Base-by-base conservation (phyloP, 2,329 filamentous ascomycete genomes). In the Emydomyces testavorans region DNA sequence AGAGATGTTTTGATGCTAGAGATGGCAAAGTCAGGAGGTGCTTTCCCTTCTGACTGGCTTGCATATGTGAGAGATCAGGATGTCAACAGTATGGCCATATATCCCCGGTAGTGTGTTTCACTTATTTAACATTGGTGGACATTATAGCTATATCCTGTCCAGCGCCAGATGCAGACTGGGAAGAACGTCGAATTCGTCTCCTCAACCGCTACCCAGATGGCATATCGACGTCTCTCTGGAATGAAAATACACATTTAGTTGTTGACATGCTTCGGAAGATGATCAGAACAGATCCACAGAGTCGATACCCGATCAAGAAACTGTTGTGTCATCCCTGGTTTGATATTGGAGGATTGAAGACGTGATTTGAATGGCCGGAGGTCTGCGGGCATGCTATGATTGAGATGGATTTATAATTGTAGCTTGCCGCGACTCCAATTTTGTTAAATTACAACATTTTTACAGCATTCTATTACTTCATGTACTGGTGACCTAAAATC, bases 261-360 rank as follows among this genome's bases (percentile, higher is more conserved):
- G 31, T 44, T 21, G 32, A 38, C 28, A n/a, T 49, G 47, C 13
- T 49, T 23, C 39, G 39, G 10, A 20, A 49, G 13, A 44, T 44
- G 47, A 35, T 49, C 13, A 37, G 39, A 42, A 36, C 39, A n/a
- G 24, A 49, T 2, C 21, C 37, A 21, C 32, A 42, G n/a, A 44
- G 38, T 28, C 47, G 40, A 20, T 29, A 24, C 32, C 23, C 40
- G 15, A 23, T 16, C 20, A 10, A 49, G 21, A 39, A 43, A 29
- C 47, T 44, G 8, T 20, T 37, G 38, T 6, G 32, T 15, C 38
- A 49, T 44, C 47, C 39, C 2, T 49, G 47, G 31, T 44, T 44
- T 44, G 32, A 23, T 24, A 39, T n/a, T n/a, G n/a, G n/a, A n/a
- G n/a, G n/a, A n/a, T n/a, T n/a, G n/a, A n/a, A n/a, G n/a, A n/a